phyloP scores from a whole-genome alignment of 495 filamentous ascomycete species.

The Penicillium chermesinum region DNA sequence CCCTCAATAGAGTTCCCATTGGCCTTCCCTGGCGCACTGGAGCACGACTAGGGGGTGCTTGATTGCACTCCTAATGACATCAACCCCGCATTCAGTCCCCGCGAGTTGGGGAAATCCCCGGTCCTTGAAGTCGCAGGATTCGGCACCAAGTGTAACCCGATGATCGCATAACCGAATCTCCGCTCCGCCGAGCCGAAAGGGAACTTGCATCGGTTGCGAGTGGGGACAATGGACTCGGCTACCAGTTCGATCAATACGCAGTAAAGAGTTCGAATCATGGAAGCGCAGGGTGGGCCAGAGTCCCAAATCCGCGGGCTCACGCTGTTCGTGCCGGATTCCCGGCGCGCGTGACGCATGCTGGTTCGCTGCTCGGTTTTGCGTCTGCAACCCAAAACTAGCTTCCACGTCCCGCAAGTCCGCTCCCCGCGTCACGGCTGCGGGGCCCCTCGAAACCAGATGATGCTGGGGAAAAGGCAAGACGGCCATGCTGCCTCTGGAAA shows the following conservation, averaged over 20 bases:
- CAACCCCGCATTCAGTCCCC: neutral
- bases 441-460: neutral
- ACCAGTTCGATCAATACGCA: neutral
- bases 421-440: too few species aligned
- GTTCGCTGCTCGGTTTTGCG: too few species aligned
- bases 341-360: neutral
- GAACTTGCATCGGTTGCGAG: too few species aligned
- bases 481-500: neutral
- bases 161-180: slow-evolving; percentile 7
- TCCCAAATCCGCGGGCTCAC: neutral
- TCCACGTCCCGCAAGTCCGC: neutral
- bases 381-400: neutral
- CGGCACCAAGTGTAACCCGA: too few species aligned
- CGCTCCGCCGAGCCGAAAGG: slow-evolving; percentile 25
- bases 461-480: neutral
- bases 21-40: slow-evolving; percentile 1
- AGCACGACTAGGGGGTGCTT: too few species aligned
- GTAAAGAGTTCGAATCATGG: neutral
- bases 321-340: too few species aligned
- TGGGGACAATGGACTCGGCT: neutral
- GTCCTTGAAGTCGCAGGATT: too few species aligned
- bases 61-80: neutral
- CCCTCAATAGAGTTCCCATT: neutral
- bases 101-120: neutral
- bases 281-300: neutral